Base-by-base conservation (phyloP, 306 rosid species). In the Dalbergia oliveri region DNA sequence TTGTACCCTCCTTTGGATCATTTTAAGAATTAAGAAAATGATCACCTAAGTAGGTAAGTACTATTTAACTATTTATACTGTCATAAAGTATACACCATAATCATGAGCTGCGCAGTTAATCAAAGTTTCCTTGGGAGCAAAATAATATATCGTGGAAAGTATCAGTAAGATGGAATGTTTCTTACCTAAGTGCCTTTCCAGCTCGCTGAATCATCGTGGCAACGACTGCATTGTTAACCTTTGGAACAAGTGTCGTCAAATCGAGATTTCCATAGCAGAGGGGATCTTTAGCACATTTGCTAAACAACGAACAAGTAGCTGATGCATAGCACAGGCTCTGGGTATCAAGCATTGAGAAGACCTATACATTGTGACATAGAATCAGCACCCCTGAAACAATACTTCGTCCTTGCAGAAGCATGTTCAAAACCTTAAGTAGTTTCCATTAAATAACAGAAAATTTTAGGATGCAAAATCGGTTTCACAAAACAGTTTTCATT, bases 151-250 rank as follows among this genome's bases (percentile, higher is more conserved):
- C 59, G 66, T 58, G 49, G 45, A 68, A 69, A 76, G 77, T 71
- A 79, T 44, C 51, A 49, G 51, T 18, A 10, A 13, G 43, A 19
- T 21, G 43, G 54, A 64, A 73, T 73, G 67, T 50, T 64, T 44
- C 91, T 76, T 86, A 93, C 99, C 81, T 91, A 37, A 95, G 93
- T 64, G 92, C 78, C 84, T 87, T 90, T 75, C 97, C 99, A n/a
- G 99, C 98, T 19, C 98, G 92, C 66, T 90, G 97, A 81, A 95
- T 91, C 97, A 91, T 93, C 1, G 97, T 93, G 73, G 99, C 91
- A 61, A 95, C 98, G 2, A 95, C 97, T 4, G 97, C 94, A 90
- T 95, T 93, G 85, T 95, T 95, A 80, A 95, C 99, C 82, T 93
- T 95, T 0, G 99, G 97, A 76, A 88, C 90, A 74, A 80, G 88